phyloP scores from a whole-genome alignment of 116 monocot species.

The Cymodocea nodosa region DNA sequence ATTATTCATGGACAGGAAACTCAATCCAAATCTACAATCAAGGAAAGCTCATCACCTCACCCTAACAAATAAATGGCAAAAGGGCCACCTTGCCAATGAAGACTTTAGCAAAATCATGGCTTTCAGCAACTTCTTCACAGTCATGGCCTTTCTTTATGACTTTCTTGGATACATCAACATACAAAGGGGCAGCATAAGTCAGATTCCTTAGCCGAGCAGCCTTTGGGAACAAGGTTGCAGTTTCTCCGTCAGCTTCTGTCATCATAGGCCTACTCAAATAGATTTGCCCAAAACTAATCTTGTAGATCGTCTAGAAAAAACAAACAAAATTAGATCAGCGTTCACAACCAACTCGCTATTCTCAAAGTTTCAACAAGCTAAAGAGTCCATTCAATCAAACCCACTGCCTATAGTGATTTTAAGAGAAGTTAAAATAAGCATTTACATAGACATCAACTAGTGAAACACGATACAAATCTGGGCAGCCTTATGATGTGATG shows the following conservation, averaged over 20 bases:
- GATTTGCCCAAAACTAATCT: slow-evolving; percentile 95
- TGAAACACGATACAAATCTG: too few species aligned
- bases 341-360: neutral
- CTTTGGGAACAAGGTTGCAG: slow-evolving; percentile 86
- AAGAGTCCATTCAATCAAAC: too few species aligned
- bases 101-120: slow-evolving; percentile 88
- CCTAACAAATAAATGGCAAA: neutral
- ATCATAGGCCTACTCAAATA: slow-evolving; percentile 97
- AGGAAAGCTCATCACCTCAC: neutral
- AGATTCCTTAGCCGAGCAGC: slow-evolving; percentile 84
- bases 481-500: too few species aligned
- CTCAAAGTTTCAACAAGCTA: neutral
- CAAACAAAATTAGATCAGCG: neutral
- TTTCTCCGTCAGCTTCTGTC: slow-evolving; percentile 97
- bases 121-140: slow-evolving; percentile 88
- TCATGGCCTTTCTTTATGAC: slow-evolving; percentile 97
- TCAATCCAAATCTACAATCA: neutral
- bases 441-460: too few species aligned
- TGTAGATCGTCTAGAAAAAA: slow-evolving; percentile 69
- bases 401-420: too few species aligned
- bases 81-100: slow-evolving; percentile 79
- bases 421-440: too few species aligned
- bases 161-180: slow-evolving; percentile 81
- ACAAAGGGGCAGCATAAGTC: slow-evolving; percentile 89
- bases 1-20: neutral